Base-by-base conservation (phyloP, 2,329 filamentous ascomycete species). In the Basipetospora sp. region DNA sequence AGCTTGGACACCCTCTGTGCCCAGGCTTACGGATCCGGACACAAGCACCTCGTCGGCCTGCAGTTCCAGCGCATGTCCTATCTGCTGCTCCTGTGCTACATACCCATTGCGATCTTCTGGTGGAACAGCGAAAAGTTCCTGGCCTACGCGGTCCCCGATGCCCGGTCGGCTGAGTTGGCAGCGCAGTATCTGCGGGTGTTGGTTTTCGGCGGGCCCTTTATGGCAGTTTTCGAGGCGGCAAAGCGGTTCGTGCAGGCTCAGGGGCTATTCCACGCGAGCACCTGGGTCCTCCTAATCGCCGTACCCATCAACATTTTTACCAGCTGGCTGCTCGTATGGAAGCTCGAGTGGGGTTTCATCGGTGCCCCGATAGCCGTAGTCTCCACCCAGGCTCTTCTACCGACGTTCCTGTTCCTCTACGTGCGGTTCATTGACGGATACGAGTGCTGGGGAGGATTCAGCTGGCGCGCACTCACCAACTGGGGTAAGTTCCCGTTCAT, bases 11-110 rank as follows among this genome's bases (percentile, higher is more conserved):
- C 88, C 0, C 74, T 96, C 3, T 94, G 88, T 55, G 75, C 88
- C 0, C 88, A 96, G 57, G 88, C 90, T 1, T 96, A 92, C 53
- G 88, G 90, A 3, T 92, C 83, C 1, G 88, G 88, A 0, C 81
- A 80, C 53, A 92, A 81, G 53, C 81, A 87, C 47, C 71, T 96
- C 4, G 88, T 96, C 9, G 83, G 83, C 2, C 56, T 90, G 39
- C 83, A 90, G 49, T 69, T 84, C 44, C 81, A 90, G 58, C 70
- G 82, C 40, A 88, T 88, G 82, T 64, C 82, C 1, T 80, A 67
- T 51, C 87, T 90, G 51, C 67, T 90, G 3, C 77, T 80, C 63
- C 54, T 67, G 3, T 68, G 86, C 45, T 80, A 75, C 2, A 65
- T 85, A 14, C 83, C 83, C 1, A 81, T 90, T 46, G 72, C 68